phyloP scores from a whole-genome alignment of 2,329 filamentous ascomycete genomes.

The Colletotrichum siamense region DNA sequence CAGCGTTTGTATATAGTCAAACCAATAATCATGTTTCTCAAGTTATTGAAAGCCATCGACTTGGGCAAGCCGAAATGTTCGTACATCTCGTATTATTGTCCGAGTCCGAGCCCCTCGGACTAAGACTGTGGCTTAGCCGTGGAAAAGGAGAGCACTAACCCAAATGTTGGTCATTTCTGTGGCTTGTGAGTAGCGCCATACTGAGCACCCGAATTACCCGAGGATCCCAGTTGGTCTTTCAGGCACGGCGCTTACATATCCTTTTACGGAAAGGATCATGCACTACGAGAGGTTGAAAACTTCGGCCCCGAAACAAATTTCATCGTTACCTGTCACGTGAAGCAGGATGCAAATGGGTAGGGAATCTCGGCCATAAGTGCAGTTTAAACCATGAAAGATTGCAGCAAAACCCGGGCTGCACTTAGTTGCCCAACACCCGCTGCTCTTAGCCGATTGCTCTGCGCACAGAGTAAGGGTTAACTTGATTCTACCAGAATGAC shows the following conservation, averaged over 20 bases:
- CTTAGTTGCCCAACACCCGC: no score
- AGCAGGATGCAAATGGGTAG: neutral
- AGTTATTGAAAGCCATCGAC: neutral
- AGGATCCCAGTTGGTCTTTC: neutral
- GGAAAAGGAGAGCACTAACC: neutral
- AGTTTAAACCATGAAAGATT: neutral
- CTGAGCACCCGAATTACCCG: neutral
- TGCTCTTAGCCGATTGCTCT: no score
- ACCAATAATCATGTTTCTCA: neutral
- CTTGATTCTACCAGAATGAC: neutral
- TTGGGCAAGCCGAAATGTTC: neutral
- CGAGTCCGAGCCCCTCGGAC: neutral
- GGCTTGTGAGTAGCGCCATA: neutral
- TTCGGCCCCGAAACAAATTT: neutral
- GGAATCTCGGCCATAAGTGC: no score
- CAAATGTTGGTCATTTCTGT: neutral
- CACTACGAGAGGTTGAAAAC: neutral
- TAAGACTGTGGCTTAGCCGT: neutral
- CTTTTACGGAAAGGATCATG: neutral
- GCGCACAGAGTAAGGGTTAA: fast-evolving
- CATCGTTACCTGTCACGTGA: neutral
- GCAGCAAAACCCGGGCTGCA: fast-evolving
- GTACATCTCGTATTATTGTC: neutral
- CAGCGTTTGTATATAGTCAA: neutral
- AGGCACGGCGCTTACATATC: neutral